Evolutionary conservation across 2,329 filamentous ascomycete genomes (phyloP).

Genomic region (Phaeosphaeriaceae sp.): DNA sequence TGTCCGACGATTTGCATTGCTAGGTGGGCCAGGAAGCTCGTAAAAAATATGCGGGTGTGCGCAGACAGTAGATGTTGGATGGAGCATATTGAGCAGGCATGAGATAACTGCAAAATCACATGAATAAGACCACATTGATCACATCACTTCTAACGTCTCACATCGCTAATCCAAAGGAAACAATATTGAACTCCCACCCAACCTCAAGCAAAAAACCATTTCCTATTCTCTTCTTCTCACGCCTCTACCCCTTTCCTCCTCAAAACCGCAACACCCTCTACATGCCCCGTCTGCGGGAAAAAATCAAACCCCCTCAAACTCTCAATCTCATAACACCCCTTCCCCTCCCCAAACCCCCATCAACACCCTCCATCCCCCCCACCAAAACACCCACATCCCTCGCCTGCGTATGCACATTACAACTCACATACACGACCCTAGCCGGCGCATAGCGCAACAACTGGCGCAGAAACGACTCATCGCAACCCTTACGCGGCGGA

Average conservation of each 20-base stretch:
- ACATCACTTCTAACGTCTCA: background rate
- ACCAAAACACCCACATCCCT: conserved; percentile 90
- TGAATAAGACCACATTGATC: conserved; percentile 16
- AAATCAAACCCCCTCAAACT: conserved; percentile 94
- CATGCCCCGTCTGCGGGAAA: conserved; percentile 84
- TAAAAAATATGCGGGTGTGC: conserved; percentile 46
- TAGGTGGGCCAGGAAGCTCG: conserved; percentile 88
- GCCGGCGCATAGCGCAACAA: conserved; percentile 77
- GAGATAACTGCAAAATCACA: conserved; percentile 20
- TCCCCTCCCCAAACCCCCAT: conserved; percentile 44
- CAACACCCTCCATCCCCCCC: conserved; percentile 62
- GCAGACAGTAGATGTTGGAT: conserved; percentile 14
- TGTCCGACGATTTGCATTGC: conserved; percentile 88
- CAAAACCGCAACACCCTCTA: conserved; percentile 68
- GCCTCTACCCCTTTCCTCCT: conserved; percentile 43
- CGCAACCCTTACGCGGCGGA: conserved; percentile 95
- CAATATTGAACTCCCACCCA: background rate
- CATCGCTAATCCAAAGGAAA: conserved; percentile 1
- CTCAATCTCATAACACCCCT: conserved; percentile 77
- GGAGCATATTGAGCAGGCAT: conserved; percentile 22
- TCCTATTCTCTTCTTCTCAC: background rate
- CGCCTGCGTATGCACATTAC: conserved; percentile 97
- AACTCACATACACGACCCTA: conserved; percentile 91
- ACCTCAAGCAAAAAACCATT: too few species aligned
- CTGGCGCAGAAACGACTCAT: conserved; percentile 81